Evolutionary conservation across 2,329 filamentous ascomycete genomes (phyloP).

Genomic region (Paraphoma sp.): DNA sequence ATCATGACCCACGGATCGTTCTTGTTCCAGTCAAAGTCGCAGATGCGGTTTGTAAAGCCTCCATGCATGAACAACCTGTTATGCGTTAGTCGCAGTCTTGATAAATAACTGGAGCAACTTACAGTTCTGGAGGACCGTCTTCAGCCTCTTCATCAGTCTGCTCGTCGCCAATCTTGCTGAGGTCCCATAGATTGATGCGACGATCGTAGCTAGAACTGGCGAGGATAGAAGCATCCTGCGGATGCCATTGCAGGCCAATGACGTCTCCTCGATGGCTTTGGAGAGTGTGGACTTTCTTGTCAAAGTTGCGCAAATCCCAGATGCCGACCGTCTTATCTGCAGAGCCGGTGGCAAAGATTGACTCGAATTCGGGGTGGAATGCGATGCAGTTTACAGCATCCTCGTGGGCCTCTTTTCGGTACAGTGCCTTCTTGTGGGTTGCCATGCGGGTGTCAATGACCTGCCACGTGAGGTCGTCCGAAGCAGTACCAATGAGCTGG

Average conservation of each 20-base stretch:
- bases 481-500: slow-evolving; percentile 85
- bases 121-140: slow-evolving; percentile 94
- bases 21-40: slow-evolving; percentile 97
- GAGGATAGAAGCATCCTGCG: slow-evolving; percentile 84
- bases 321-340: slow-evolving; percentile 94
- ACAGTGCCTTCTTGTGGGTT: slow-evolving; percentile 70
- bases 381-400: slow-evolving; percentile 96
- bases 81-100: not conserved
- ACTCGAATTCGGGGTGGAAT: slow-evolving; percentile 92
- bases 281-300: slow-evolving; percentile 86
- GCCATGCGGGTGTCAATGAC: slow-evolving; percentile 83
- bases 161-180: slow-evolving; percentile 90
- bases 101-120: slow-evolving; percentile 50
- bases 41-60: slow-evolving; percentile 94
- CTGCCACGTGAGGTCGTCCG: slow-evolving; percentile 92
- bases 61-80: slow-evolving; percentile 94
- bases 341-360: slow-evolving; percentile 88
- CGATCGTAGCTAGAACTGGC: slow-evolving; percentile 93
- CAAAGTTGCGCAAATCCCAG: slow-evolving; percentile 93
- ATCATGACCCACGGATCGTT: slow-evolving; percentile 97
- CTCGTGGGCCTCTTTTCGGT: slow-evolving; percentile 76
- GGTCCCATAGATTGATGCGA: slow-evolving; percentile 94
- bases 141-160: slow-evolving; percentile 94
- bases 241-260: slow-evolving; percentile 94
- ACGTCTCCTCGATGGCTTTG: slow-evolving; percentile 90